These are phyloP conservation scores for Talaromyces marneffei DNA, from an alignment of 2,329 filamentous ascomycete genomes.

Conservation along the genomic window DNA sequence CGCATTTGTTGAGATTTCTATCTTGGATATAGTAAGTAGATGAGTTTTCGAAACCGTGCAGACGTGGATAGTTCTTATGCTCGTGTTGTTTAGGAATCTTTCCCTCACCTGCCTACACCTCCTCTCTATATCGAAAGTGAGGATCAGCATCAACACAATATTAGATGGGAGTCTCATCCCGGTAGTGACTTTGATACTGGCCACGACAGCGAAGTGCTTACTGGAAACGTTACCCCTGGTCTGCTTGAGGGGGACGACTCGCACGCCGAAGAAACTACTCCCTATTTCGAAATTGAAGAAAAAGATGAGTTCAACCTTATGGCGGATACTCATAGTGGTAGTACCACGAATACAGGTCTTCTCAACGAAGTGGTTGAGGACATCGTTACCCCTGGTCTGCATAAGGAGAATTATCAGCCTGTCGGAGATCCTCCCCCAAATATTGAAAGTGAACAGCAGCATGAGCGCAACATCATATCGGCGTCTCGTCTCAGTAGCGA, in stretches of 20 bases:
- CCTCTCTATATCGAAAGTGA: slow-evolving; percentile 9
- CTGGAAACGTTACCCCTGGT: neutral
- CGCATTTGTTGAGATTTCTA: slow-evolving; percentile 17
- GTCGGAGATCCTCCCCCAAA: neutral
- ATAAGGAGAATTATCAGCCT: neutral
- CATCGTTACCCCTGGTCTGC: neutral
- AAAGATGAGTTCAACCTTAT: neutral
- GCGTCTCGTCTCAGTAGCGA: neutral
- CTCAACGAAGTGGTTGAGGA: neutral
- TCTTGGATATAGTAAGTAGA: slow-evolving; percentile 22
- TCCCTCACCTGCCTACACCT: neutral
- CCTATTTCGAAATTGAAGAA: neutral
- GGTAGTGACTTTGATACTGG: neutral
- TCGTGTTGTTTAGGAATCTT: neutral
- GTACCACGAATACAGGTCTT: neutral
- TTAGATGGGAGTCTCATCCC: neutral
- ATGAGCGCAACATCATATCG: neutral
- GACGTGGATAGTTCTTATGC: neutral
- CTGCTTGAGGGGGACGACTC: neutral
- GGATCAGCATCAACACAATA: neutral
- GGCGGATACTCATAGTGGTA: neutral
- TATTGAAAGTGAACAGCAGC: neutral
- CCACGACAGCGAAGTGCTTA: neutral
- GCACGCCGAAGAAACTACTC: neutral
- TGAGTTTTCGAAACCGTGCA: neutral